These are phyloP conservation scores for Fennellomyces sp. DNA, from an alignment of 371 early-diverging fungal species.

Conservation along the genomic window DNA sequence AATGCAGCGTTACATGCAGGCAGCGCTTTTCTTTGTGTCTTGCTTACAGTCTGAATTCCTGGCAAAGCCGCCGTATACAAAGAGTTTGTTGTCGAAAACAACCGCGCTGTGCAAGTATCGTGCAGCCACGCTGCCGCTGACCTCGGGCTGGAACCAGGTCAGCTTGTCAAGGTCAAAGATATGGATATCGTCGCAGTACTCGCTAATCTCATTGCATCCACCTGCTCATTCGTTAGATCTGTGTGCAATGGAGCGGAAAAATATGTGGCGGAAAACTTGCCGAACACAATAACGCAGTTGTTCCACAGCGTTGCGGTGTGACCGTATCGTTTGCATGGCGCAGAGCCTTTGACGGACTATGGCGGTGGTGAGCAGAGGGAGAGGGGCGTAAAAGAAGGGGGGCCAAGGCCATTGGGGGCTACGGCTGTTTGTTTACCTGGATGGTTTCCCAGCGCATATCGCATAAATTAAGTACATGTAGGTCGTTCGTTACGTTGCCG, in stretches of 20 bases:
- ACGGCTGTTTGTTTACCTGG: slow-evolving; percentile 32
- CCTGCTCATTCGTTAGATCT: too few relatives aligned
- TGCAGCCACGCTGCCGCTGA: slow-evolving; percentile 46
- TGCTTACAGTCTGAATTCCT: slow-evolving; percentile 63
- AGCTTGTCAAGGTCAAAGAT: slow-evolving; percentile 59
- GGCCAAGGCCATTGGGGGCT: background rate
- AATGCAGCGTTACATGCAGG: too few relatives aligned
- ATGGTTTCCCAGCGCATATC: slow-evolving; percentile 52
- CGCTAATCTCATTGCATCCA: slow-evolving; percentile 59
- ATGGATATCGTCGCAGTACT: slow-evolving; percentile 68
- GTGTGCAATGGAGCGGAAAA: too few relatives aligned
- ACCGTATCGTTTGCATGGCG: slow-evolving; percentile 64
- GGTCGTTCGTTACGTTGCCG: slow-evolving; percentile 62
- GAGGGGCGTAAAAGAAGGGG: background rate
- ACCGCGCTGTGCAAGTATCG: slow-evolving; percentile 67
- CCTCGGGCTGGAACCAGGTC: slow-evolving; percentile 65
- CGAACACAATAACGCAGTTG: slow-evolving; percentile 60
- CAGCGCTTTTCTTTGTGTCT: too few relatives aligned
- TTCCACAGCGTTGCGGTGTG: slow-evolving; percentile 65
- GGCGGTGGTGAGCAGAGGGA: background rate
- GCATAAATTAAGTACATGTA: slow-evolving; percentile 59
- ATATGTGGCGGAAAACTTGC: slow-evolving; percentile 41
- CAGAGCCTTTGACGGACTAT: slow-evolving; percentile 49
- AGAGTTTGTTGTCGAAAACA: slow-evolving; percentile 63
- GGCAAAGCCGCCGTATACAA: slow-evolving; percentile 71